Conservation (phyloP, 768 basidiomycete genomes). For the Termitomyces sp. region DNA sequence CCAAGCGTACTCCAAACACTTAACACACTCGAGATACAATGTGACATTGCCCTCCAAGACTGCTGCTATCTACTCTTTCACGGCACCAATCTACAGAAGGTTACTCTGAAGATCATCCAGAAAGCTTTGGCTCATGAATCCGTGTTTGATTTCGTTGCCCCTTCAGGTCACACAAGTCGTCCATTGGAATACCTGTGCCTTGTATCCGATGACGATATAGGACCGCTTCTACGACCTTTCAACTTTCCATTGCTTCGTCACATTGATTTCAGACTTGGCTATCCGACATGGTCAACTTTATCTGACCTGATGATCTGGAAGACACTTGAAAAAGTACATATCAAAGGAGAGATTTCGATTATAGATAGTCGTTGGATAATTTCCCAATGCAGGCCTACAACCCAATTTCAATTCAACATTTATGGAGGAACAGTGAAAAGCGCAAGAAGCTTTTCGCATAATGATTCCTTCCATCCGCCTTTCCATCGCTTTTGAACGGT, state of each 20-base stretch:
- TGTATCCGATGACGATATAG: not conserved
- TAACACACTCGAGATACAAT: not conserved
- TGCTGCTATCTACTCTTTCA: not conserved
- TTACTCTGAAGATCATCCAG: not conserved
- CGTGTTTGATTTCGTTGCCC: not conserved
- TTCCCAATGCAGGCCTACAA: not conserved
- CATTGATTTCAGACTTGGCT: not conserved
- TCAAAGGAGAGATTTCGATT: not conserved
- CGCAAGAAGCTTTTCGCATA: not conserved
- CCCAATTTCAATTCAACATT: not conserved
- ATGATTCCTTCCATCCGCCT: not conserved
- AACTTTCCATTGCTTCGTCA: not conserved
- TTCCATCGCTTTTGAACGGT: not conserved
- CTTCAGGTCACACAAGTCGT: not conserved
- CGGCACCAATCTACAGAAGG: not conserved
- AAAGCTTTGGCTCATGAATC: not conserved
- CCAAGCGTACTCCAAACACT: not conserved
- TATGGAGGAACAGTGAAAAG: not conserved
- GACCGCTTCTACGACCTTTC: not conserved
- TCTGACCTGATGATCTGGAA: not conserved
- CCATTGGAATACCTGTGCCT: not conserved
- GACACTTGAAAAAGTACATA: not conserved
- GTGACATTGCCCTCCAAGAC: not conserved
- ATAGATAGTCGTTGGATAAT: not conserved
- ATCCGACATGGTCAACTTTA: not conserved